phyloP scores from a whole-genome alignment of 257 asterid species.

The Nyctanthes arbortristis region DNA sequence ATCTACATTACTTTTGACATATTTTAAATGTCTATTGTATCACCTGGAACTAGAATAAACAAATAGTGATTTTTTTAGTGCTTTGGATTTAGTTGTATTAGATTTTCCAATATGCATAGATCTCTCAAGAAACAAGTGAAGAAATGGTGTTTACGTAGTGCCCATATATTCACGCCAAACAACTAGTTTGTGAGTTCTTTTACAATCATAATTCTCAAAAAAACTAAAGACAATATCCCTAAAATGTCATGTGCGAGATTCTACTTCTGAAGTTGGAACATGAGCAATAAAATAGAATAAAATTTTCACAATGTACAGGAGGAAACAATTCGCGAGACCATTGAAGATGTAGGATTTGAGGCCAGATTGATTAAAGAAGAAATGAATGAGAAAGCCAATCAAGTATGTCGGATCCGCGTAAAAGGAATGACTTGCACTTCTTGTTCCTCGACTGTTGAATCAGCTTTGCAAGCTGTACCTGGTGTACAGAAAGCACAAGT shows the following conservation, averaged over 20 bases:
- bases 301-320: conserved; percentile 32
- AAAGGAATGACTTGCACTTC: conserved; percentile 55
- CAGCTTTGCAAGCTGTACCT: conserved; percentile 39
- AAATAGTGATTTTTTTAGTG: background rate
- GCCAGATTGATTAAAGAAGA: conserved; percentile 42
- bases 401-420: conserved; percentile 44
- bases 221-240: background rate
- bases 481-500: conserved; percentile 54
- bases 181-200: background rate
- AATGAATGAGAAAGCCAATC: conserved; percentile 27
- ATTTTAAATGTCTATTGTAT: background rate
- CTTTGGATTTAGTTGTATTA: background rate
- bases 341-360: conserved; percentile 63
- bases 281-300: background rate
- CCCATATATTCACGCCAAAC: too few species aligned
- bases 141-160: background rate
- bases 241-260: background rate
- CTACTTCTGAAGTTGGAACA: background rate
- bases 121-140: too few species aligned
- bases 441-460: conserved; percentile 55
- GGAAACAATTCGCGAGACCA: conserved; percentile 46
- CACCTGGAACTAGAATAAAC: background rate
- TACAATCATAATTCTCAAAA: background rate
- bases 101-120: background rate
- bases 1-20: background rate